phyloP scores from a whole-genome alignment of 1,139 yeast species.

The Kodamaea fungicola region DNA sequence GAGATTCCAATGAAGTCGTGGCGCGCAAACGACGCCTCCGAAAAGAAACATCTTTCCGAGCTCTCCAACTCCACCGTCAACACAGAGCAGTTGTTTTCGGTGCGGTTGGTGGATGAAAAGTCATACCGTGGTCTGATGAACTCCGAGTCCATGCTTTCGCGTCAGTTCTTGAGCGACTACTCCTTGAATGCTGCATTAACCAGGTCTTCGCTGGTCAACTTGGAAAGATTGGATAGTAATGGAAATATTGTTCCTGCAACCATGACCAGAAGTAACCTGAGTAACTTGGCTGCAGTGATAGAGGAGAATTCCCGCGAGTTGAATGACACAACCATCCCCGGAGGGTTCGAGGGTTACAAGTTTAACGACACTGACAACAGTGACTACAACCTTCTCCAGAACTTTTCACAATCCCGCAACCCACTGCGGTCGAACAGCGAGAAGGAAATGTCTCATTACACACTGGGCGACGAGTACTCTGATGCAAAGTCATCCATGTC shows the following conservation, averaged over 20 bases:
- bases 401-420: constrained; percentile 18
- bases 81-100: constrained; percentile 78
- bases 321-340: constrained; percentile 8
- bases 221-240: constrained; percentile 52
- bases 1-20: constrained; percentile 64
- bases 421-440: constrained; percentile 19
- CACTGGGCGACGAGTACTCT: constrained; percentile 29
- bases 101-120: constrained; percentile 67
- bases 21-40: constrained; percentile 52
- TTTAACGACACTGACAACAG: constrained; percentile 16
- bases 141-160: constrained; percentile 25
- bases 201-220: constrained; percentile 41
- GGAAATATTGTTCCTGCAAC: constrained; percentile 44
- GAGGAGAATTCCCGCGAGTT: constrained; percentile 30
- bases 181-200: constrained; percentile 28
- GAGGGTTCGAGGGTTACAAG: constrained; percentile 6
- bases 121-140: constrained; percentile 25
- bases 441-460: constrained; percentile 12
- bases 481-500: constrained; percentile 9
- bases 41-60: constrained; percentile 37
- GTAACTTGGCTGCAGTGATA: constrained; percentile 26
- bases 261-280: constrained; percentile 13
- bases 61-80: constrained; percentile 81
- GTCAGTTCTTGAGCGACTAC: constrained; percentile 26
- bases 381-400: constrained; percentile 24